phyloP scores from a whole-genome alignment of 2,329 filamentous ascomycete genomes.

The Blastomyces emzantsi region DNA sequence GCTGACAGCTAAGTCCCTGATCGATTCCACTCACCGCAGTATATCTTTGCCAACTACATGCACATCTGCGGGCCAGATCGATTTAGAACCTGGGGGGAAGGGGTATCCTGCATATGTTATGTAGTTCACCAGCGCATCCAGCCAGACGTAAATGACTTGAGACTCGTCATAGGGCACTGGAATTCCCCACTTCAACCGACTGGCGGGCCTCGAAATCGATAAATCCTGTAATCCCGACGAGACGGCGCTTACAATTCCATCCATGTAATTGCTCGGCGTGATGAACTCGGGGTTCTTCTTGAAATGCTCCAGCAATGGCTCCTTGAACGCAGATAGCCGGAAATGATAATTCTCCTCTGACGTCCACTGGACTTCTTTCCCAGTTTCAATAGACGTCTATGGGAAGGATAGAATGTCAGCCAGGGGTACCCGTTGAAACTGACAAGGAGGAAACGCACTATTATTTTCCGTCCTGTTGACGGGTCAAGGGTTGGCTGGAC shows the following conservation, averaged over 20 bases:
- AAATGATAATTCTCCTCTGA: constrained; percentile 95
- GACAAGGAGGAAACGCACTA: constrained; percentile 41
- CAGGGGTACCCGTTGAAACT: not conserved
- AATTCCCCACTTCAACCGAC: constrained; percentile 78
- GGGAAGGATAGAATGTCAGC: constrained; percentile 12
- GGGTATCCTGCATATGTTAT: constrained; percentile 81
- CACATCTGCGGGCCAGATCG: constrained; percentile 80
- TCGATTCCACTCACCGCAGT: constrained; percentile 46
- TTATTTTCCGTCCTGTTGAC: constrained; percentile 70
- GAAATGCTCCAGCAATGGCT: constrained; percentile 74
- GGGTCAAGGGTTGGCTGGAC: constrained; percentile 69
- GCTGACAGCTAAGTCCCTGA: not conserved
- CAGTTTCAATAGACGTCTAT: constrained; percentile 67
- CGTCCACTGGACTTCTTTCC: constrained; percentile 89
- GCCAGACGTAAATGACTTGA: constrained; percentile 97
- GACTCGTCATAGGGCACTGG: constrained; percentile 71
- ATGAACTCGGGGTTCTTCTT: constrained; percentile 68
- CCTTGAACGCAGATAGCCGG: constrained; percentile 70
- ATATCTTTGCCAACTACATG: constrained; percentile 98
- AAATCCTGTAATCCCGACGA: constrained; percentile 71
- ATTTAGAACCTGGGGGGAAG: constrained; percentile 54
- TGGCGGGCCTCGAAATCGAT: constrained; percentile 73
- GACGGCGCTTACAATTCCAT: constrained; percentile 70
- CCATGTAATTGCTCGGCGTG: constrained; percentile 61
- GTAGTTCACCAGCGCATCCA: constrained; percentile 94